Percentiles rank a stretch among this genome's conserved stretches.
Evolutionary conservation across 2,329 filamentous ascomycete species (phyloP).

Genomic region (Teratosphaeria destructans): DNA sequence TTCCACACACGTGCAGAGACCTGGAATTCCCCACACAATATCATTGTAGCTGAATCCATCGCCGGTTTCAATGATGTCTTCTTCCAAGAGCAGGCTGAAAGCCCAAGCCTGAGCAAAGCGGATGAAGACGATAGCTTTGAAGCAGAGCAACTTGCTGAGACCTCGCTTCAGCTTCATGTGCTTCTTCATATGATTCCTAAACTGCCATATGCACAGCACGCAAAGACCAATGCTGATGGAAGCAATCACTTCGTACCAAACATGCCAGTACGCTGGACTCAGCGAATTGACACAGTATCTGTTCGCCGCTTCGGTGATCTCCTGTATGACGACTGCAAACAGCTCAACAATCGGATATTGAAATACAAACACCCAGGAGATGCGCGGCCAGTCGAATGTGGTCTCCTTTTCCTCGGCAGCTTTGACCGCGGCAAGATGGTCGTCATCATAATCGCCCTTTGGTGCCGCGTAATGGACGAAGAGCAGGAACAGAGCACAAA

Average conservation of each 20-base stretch:
- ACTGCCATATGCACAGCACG: conserved; percentile 16
- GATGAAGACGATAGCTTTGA: conserved; percentile 22
- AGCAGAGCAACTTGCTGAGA: conserved; percentile 17
- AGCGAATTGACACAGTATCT: conserved; percentile 17
- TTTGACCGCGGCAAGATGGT: conserved; percentile 11
- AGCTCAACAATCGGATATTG: conserved; percentile 19
- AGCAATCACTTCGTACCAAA: conserved; percentile 13
- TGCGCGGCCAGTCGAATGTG: conserved; percentile 11
- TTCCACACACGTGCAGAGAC: conserved; percentile 15
- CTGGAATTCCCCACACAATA: conserved; percentile 18
- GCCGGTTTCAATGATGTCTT: conserved; percentile 15
- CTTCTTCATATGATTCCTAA: conserved; percentile 15
- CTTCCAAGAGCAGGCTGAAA: conserved; percentile 17
- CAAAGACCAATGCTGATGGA: conserved; percentile 13
- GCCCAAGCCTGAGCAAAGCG: conserved; percentile 17
- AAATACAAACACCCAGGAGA: conserved; percentile 19
- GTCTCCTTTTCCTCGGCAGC: conserved; percentile 9
- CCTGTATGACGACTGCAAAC: conserved; percentile 12
- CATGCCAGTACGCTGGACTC: conserved; percentile 11
- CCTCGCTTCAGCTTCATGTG: conserved; percentile 12
- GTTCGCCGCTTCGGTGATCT: conserved; percentile 14
- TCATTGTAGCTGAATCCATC: conserved; percentile 14
- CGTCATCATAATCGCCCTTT: conserved; percentile 11
- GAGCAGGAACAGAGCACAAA: conserved; percentile 19
- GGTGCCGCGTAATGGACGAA: conserved; percentile 19